Conservation (phyloP, 2,329 filamentous ascomycete genomes). For the Beauveria pseudobassiana region DNA sequence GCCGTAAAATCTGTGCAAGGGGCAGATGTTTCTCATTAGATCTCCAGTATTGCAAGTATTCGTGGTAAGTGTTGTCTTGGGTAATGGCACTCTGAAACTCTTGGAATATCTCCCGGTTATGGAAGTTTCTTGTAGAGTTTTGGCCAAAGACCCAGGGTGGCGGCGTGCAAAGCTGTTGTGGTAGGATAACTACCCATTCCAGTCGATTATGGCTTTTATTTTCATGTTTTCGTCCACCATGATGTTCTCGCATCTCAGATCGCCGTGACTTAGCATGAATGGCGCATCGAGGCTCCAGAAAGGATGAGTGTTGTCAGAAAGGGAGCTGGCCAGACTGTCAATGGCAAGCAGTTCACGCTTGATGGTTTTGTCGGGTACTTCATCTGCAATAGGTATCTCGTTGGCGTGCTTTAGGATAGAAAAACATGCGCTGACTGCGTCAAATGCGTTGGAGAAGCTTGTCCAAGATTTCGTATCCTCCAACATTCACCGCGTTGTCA, state of each 20-base stretch:
- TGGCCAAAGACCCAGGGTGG: not conserved
- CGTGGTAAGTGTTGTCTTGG: not conserved
- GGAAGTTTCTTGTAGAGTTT: not conserved
- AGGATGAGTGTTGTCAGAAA: not conserved
- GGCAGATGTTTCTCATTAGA: not conserved
- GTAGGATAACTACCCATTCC: not conserved
- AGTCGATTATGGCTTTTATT: not conserved
- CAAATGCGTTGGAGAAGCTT: not conserved
- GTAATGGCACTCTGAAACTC: not conserved
- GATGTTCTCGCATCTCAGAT: not conserved
- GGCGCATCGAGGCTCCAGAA: not conserved
- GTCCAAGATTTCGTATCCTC: not conserved
- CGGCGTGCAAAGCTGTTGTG: not conserved
- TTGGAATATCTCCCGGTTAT: not conserved
- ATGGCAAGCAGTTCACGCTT: not conserved
- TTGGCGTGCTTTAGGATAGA: not conserved
- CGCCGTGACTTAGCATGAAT: not conserved
- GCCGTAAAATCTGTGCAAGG: not conserved
- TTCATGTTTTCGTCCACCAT: not conserved
- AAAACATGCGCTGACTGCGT: not conserved
- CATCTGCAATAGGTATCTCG: not conserved
- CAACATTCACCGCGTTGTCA: not conserved
- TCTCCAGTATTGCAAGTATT: not conserved
- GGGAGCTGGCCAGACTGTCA: not conserved
- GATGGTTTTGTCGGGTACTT: not conserved